Conservation (phyloP, 345 rosid species). For the Limnanthes douglasii region DNA sequence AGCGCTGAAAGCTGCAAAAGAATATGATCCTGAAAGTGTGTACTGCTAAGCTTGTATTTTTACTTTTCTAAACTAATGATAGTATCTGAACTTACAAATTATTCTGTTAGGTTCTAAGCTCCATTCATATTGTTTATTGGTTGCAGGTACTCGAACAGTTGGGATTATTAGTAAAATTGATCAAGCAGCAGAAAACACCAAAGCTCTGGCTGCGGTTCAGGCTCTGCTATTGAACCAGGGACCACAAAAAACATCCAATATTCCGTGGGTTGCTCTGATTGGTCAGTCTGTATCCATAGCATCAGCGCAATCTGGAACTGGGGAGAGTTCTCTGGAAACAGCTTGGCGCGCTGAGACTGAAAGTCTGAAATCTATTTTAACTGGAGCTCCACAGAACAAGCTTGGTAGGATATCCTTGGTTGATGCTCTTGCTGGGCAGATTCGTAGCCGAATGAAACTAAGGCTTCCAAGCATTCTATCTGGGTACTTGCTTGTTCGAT, state of each 20-base stretch:
- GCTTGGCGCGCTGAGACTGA: conserved; percentile 99
- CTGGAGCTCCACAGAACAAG: conserved; percentile 81
- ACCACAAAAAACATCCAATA: conserved; percentile 83
- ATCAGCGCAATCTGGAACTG: conserved; percentile 65
- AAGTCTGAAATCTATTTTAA: conserved; percentile 63
- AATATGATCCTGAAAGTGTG: conserved; percentile 81
- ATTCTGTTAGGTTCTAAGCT: too few relatives aligned
- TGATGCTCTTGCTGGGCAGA: conserved; percentile 83
- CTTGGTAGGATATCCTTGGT: conserved; percentile 93
- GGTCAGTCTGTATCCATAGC: conserved; percentile 95
- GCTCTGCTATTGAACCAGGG: conserved; percentile 88
- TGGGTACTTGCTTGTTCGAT: conserved; percentile 39
- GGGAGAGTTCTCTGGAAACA: conserved; percentile 86
- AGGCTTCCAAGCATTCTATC: conserved; percentile 91
- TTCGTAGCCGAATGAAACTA: conserved; percentile 80
- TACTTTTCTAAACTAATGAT: not conserved
- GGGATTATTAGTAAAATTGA: conserved; percentile 90
- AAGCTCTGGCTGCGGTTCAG: conserved; percentile 95
- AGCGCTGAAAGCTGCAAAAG: conserved; percentile 89
- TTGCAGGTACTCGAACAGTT: conserved; percentile 85
- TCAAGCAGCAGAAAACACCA: conserved; percentile 76
- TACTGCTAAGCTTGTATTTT: conserved; percentile 9
- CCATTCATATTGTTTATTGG: conserved; percentile 4
- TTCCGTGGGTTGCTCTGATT: conserved; percentile 96
- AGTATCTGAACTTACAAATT: too few relatives aligned